Conservation (phyloP, 208 protist genomes). For the Trypanosoma avium region DNA sequence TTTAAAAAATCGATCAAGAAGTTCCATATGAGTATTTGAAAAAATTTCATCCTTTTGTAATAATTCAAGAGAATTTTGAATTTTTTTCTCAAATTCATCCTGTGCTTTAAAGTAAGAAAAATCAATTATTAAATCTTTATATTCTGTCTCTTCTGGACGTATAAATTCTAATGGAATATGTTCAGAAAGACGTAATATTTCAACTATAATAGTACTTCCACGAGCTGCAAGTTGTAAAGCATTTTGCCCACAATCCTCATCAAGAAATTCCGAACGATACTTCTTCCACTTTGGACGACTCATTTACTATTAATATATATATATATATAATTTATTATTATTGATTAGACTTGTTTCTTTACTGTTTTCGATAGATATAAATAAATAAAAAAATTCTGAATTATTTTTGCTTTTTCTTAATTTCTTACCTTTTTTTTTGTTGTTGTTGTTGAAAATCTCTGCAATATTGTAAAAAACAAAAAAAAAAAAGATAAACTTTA, state of each 20-base stretch:
- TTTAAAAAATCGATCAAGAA: slow-evolving; percentile 96
- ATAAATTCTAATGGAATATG: slow-evolving; percentile 92
- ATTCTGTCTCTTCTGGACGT: slow-evolving; percentile 49
- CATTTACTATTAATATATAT: background rate
- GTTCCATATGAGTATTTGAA: slow-evolving; percentile 89
- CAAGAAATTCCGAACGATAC: slow-evolving; percentile 71
- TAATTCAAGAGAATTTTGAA: slow-evolving; percentile 59
- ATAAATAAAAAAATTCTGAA: too few species aligned
- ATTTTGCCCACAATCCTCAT: slow-evolving; percentile 91
- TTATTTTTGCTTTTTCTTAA: too few species aligned
- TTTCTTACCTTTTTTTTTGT: too few species aligned
- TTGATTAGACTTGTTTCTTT: too few species aligned
- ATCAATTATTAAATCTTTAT: slow-evolving; percentile 90
- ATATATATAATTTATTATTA: background rate
- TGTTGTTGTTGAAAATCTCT: too few species aligned
- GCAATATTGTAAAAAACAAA: too few species aligned
- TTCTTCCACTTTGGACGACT: slow-evolving; percentile 21
- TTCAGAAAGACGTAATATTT: slow-evolving; percentile 89
- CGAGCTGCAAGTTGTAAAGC: slow-evolving; percentile 86
- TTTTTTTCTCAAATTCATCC: slow-evolving; percentile 77
- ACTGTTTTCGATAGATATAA: too few species aligned
- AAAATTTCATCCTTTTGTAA: slow-evolving; percentile 79
- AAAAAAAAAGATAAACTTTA: too few species aligned
- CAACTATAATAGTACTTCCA: slow-evolving; percentile 93
- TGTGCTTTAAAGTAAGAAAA: slow-evolving; percentile 91